A percentile compares a stretch with the other conserved stretches of the same genome.
Conservation (phyloP, 768 basidiomycete species). For the Mycena chlorophos region DNA sequence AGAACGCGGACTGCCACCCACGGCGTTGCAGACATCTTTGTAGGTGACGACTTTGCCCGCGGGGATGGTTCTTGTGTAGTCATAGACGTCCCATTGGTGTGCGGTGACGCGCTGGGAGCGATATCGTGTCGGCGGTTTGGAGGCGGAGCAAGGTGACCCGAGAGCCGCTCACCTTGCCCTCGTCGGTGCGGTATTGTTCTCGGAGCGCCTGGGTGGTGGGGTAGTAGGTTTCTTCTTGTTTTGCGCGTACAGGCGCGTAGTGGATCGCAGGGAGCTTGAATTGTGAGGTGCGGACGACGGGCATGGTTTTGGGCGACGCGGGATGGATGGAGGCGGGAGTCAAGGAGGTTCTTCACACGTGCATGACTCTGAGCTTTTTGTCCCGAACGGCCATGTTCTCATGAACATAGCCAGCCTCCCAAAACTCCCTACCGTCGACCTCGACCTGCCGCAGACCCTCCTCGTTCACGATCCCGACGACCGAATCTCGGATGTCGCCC, state of each 20-base stretch:
- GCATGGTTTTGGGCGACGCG: too few species aligned
- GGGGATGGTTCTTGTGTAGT: constrained; percentile 50
- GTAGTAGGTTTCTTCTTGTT: constrained; percentile 22
- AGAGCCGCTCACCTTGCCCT: constrained; percentile 34
- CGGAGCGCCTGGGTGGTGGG: constrained; percentile 31
- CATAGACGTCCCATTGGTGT: constrained; percentile 64
- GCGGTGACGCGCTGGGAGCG: constrained; percentile 47
- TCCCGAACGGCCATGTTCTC: neutral
- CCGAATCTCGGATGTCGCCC: constrained; percentile 10
- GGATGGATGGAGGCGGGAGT: too few species aligned
- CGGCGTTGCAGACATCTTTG: constrained; percentile 48
- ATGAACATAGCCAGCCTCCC: constrained; percentile 4
- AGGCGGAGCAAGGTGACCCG: neutral
- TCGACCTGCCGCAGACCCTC: constrained; percentile 26
- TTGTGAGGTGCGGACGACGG: constrained; percentile 9
- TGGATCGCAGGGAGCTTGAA: constrained; percentile 9
- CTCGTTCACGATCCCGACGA: constrained; percentile 26
- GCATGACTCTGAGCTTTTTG: too few species aligned
- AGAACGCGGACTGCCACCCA: constrained; percentile 65
- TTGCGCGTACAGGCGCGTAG: neutral
- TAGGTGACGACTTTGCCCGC: constrained; percentile 57
- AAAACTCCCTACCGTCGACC: constrained; percentile 26
- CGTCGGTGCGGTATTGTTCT: constrained; percentile 31
- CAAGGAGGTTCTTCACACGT: too few species aligned
- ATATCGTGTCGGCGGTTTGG: neutral